These are phyloP conservation scores for Mariannaea elegans DNA, from an alignment of 2,329 filamentous ascomycete species.

Conservation along the genomic window DNA sequence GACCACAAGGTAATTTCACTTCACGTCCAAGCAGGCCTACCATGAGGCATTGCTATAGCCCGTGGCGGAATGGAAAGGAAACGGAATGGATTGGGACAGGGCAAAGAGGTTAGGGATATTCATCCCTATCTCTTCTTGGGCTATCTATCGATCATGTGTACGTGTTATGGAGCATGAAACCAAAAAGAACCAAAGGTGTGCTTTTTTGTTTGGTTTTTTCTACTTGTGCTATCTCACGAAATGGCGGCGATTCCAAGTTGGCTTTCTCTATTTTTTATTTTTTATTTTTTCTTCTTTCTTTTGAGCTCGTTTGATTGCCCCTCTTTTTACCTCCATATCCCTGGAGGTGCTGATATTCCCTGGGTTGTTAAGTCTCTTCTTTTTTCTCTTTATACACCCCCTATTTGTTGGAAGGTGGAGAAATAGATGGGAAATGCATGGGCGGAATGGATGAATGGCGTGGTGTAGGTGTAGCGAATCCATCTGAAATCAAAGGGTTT, in stretches of 20 bases:
- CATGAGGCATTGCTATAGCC: constrained; percentile 2
- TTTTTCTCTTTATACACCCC: constrained; percentile 1
- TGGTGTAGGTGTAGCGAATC: constrained; percentile 2
- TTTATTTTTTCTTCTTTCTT: constrained; percentile 20
- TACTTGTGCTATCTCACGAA: constrained; percentile 41
- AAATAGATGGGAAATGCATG: constrained; percentile 5
- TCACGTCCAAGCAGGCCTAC: constrained; percentile 14
- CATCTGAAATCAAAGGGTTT: constrained; percentile 1
- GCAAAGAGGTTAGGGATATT: neutral
- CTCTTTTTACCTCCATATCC: no score
- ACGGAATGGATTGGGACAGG: neutral
- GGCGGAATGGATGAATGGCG: neutral
- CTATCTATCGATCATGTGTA: constrained; percentile 36
- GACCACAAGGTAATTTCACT: constrained; percentile 22
- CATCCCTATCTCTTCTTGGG: constrained; percentile 12
- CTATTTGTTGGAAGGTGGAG: constrained; percentile 7
- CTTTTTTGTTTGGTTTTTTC: constrained; percentile 30
- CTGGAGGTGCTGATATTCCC: constrained; percentile 1
- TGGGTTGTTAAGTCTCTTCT: constrained; percentile 2
- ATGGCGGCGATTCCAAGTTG: constrained; percentile 38
- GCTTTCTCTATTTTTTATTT: constrained; percentile 22
- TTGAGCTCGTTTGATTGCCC: neutral
- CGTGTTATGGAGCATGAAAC: constrained; percentile 43
- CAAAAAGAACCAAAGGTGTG: constrained; percentile 38
- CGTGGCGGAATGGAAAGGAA: neutral